These are phyloP conservation scores for Scutellaria baicalensis DNA, from an alignment of 257 asterid genomes.

Conservation along the genomic window DNA sequence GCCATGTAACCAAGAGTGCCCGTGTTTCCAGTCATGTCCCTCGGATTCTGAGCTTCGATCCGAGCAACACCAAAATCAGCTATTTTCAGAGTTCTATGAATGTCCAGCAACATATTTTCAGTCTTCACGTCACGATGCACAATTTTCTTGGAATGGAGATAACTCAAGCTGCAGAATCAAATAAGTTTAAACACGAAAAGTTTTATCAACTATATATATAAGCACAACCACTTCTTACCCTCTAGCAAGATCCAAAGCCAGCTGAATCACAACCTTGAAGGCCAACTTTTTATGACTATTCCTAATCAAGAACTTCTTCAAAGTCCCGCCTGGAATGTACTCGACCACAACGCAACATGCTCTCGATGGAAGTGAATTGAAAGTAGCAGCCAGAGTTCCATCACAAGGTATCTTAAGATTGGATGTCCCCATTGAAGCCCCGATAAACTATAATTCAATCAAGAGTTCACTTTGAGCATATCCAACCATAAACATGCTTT, in stretches of 20 bases:
- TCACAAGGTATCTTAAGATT: slow-evolving; percentile 42
- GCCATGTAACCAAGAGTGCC: slow-evolving; percentile 73
- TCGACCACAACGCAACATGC: slow-evolving; percentile 69
- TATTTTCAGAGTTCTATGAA: slow-evolving; percentile 33
- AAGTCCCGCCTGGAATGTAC: slow-evolving; percentile 46
- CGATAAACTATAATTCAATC: slow-evolving; percentile 34
- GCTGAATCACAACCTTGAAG: slow-evolving; percentile 41
- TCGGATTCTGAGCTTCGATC: slow-evolving; percentile 58
- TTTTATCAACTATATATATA: not conserved
- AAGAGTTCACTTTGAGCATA: not conserved
- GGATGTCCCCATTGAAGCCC: slow-evolving; percentile 59
- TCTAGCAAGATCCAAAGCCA: slow-evolving; percentile 57
- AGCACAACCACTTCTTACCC: slow-evolving; percentile 33
- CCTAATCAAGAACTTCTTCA: slow-evolving; percentile 40
- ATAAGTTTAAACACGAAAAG: not conserved
- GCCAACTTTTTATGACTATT: slow-evolving; percentile 38
- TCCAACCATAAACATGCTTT: not conserved
- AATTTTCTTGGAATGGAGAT: slow-evolving; percentile 47
- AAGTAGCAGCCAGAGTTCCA: slow-evolving; percentile 20
- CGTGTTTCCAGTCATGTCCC: slow-evolving; percentile 62
- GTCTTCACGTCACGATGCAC: slow-evolving; percentile 58
- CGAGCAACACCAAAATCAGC: slow-evolving; percentile 66
- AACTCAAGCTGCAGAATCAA: slow-evolving; percentile 42
- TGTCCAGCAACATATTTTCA: slow-evolving; percentile 49
- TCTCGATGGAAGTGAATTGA: slow-evolving; percentile 37